phyloP scores from a whole-genome alignment of 441 rosid genomes.

The Pelargonium australe region DNA sequence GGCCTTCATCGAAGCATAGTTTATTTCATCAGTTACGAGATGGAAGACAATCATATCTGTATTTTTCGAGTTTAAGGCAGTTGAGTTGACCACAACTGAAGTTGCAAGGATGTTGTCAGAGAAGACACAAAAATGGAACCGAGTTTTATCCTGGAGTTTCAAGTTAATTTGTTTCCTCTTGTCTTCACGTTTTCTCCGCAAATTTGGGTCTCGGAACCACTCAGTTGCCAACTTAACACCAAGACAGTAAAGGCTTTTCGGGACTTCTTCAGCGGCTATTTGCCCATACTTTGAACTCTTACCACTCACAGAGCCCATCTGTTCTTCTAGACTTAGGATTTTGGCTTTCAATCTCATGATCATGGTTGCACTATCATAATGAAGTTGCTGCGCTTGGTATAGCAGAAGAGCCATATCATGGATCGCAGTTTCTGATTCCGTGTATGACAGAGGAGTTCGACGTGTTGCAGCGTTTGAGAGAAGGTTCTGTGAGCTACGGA shows the following conservation, averaged over 20 bases:
- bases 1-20: conserved; percentile 80
- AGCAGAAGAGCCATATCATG: conserved; percentile 90
- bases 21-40: conserved; percentile 83
- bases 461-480: conserved; percentile 75
- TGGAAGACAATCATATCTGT: conserved; percentile 78
- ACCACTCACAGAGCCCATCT: conserved; percentile 56
- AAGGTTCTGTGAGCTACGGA: conserved; percentile 77
- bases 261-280: conserved; percentile 96
- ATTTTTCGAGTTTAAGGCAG: conserved; percentile 46
- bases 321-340: conserved; percentile 75
- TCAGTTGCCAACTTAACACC: conserved; percentile 77
- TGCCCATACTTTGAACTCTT: conserved; percentile 93
- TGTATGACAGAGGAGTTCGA: conserved; percentile 58
- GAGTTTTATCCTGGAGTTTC: conserved; percentile 50
- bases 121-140: conserved; percentile 66
- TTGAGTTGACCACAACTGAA: conserved; percentile 75
- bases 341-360: conserved; percentile 90
- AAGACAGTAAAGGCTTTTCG: conserved; percentile 90
- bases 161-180: conserved; percentile 33
- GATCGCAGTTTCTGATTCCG: conserved; percentile 67
- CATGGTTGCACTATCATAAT: conserved; percentile 93
- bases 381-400: conserved; percentile 84
- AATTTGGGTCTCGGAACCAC: conserved; percentile 59
- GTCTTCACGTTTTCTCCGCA: conserved; percentile 41
- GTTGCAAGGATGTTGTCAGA: conserved; percentile 81